Evolutionary conservation across 352 stramenopile species (phyloP), one percentile per base, ranked within the genome.

Genomic region (Saprolegnia diclina): DNA sequence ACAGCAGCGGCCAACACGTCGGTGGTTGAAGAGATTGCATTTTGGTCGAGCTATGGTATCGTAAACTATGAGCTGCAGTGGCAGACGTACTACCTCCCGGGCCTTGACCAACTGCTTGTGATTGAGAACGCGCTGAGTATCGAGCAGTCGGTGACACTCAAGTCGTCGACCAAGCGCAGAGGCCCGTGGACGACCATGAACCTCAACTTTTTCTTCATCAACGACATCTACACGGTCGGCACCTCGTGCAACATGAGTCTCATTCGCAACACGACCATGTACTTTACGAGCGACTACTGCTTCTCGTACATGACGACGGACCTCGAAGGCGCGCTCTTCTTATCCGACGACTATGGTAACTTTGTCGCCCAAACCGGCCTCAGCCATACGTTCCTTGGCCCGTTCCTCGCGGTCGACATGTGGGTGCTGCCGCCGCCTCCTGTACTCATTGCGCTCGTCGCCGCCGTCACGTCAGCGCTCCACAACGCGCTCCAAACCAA

Each of bases 351-450:
- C 42, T 11, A 48, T n/a, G 42, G 42, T 48, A 14, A 48, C 13
- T 48, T n/a, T n/a, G 18, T 48, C 3, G 18, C 11, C 42, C 42
- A 48, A 10, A n/a, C 42, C 18, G 7, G 42, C 10, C 42, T 48
- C 10, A 48, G 42, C 42, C 42, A 48, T 7, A n/a, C 42, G 42
- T 48, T n/a, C 42, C 2, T 67, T 40, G 44, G 62, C 3, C 37
- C 62, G 21, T 67, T 59, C 61, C 5, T 52, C 9, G 57, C 62
- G 16, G 40, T 67, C 11, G 62, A 67, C 29, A 24, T 59, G 40
- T 56, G 14, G 40, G 50, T 69, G 18, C 26, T 69, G 1, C 7
- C 14, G 13, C 13, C 13, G 32, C 19, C 14, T 53, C 32, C 18
- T 11, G 1, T 16, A 14, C n/a, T 67, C 14, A 21, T 32, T 56